These are phyloP conservation scores for Trichoderma semiorbis DNA, from an alignment of 2,329 filamentous ascomycete species.

Conservation along the genomic window DNA sequence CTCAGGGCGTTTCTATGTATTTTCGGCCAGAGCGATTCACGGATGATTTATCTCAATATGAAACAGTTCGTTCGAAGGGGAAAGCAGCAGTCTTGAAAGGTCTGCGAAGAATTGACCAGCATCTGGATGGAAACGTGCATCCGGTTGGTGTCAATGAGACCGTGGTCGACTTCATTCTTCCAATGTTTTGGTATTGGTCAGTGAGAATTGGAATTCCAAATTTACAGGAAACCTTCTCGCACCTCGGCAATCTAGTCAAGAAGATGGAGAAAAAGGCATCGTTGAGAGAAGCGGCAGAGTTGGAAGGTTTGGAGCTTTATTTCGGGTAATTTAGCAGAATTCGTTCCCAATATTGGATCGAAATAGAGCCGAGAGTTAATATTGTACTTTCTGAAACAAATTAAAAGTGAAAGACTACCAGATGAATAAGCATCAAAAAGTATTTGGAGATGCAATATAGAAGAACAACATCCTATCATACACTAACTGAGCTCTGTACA, in stretches of 20 bases:
- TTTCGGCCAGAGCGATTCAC: not conserved
- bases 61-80: not conserved
- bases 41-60: not conserved
- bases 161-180: not conserved
- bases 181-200: not conserved
- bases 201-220: not conserved
- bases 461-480: not conserved
- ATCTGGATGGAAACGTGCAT: not conserved
- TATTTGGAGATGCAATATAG: not conserved
- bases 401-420: not conserved
- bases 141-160: not conserved
- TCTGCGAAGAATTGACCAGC: not conserved
- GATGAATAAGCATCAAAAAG: accelerated
- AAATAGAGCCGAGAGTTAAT: not conserved
- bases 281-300: not conserved
- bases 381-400: not conserved
- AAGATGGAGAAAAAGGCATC: not conserved
- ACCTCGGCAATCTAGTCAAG: not conserved
- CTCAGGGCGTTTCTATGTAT: not conserved
- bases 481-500: no score
- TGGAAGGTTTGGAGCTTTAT: not conserved
- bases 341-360: not conserved
- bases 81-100: not conserved
- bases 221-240: not conserved
- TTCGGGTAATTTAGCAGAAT: not conserved